phyloP scores from a whole-genome alignment of 805 yeast species.

The Yamadazyma scolyti region DNA sequence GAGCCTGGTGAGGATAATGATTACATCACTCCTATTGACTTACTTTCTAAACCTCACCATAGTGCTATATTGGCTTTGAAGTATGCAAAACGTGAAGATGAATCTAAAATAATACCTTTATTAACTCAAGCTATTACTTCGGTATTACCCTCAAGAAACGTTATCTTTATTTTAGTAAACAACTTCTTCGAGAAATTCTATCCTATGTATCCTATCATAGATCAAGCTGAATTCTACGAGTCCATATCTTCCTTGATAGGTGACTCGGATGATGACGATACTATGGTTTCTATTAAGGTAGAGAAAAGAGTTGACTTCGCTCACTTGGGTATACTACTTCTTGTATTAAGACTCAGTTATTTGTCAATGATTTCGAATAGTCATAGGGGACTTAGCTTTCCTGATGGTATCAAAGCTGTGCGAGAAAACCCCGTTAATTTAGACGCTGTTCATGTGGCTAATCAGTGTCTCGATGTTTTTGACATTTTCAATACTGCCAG shows the following conservation, averaged over 20 bases:
- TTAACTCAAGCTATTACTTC: too few relatives aligned
- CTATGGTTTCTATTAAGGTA: conserved; percentile 22
- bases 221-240: conserved; percentile 48
- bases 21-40: too few relatives aligned
- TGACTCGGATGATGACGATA: conserved; percentile 7
- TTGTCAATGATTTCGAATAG: conserved; percentile 30
- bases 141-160: conserved; percentile 53
- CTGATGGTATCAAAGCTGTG: too few relatives aligned
- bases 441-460: conserved; percentile 26
- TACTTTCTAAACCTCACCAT: too few relatives aligned
- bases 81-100: too few relatives aligned
- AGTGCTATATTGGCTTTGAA: too few relatives aligned
- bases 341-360: conserved; percentile 31
- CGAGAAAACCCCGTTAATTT: conserved; percentile 22
- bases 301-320: conserved; percentile 31
- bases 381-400: too few relatives aligned
- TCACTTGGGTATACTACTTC: conserved; percentile 26
- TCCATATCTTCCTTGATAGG: conserved; percentile 48
- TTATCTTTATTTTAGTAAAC: conserved; percentile 53
- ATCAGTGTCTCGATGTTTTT: conserved; percentile 32
- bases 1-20: too few relatives aligned
- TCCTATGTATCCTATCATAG: conserved; percentile 61
- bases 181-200: conserved; percentile 57
- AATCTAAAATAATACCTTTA: too few relatives aligned
- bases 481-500: conserved; percentile 35